Base-by-base conservation (phyloP, 768 basidiomycete species). In the Trametes punicea region DNA sequence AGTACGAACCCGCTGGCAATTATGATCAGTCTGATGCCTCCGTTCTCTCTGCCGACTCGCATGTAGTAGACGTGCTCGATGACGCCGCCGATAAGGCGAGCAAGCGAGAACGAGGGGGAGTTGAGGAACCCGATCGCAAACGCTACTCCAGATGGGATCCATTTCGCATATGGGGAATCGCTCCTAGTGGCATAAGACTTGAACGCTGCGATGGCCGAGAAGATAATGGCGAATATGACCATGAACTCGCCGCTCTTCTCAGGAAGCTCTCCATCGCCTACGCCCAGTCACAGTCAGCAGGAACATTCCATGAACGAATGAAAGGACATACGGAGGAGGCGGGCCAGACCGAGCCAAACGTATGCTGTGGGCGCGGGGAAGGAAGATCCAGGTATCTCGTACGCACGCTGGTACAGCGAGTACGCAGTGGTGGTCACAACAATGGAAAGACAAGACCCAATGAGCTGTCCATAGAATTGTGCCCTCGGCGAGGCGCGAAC, bases 61-160 rank as follows among this genome's bases (percentile, higher is more conserved):
- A 73, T 79, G 34, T 63, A 62, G 58, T 82, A 92, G 25, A 81
- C 67, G 63, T 87, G 82, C 64, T 96, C 93, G 61, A 90, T 71
- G 59, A 90, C 68, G 2, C 96, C 96, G 33, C 96, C 96, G 51
- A 96, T 77, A 27, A 98, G 76, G 48, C 96, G 84, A 1, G 96
- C 93, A 55, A 98, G 79, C 6, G 93, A 91, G 74, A 98, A 98
- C 3, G 88, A 90, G 3, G 96, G 96, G 0, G 94, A 93, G 67
- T 98, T 98, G 65, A 98, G 75, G 71, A 98, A 97, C 0, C 96
- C 93, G 55, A 97, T 90, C 5, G 93, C 93, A 67, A 98, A 98
- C 1, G 93, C 94, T 34, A 98, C 84, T 21, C 94, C 94, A 1
- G 92, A 95, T 4, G 93, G 93, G 33, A 95, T 84, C 84, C 88